Evolutionary conservation across 2,329 filamentous ascomycete genomes (phyloP).

Genomic region (Claviceps paspali): DNA sequence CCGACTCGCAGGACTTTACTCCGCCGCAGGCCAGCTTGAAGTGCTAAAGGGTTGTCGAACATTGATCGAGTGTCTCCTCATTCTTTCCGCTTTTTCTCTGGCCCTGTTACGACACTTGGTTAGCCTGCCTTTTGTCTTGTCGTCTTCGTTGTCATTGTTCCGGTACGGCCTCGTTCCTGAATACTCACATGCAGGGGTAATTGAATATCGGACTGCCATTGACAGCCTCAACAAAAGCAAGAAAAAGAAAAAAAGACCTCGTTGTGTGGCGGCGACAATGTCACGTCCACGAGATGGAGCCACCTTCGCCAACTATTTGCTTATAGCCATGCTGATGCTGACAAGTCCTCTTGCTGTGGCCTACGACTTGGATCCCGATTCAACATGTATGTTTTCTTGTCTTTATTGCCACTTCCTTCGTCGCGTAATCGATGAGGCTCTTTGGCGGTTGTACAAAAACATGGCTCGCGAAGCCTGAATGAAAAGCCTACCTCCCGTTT

Average conservation of each 20-base stretch:
- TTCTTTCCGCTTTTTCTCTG: not conserved
- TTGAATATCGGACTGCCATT: not conserved
- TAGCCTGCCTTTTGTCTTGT: not conserved
- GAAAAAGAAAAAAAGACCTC: not conserved
- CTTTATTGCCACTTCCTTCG: not conserved
- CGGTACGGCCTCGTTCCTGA: not conserved
- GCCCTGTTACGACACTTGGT: not conserved
- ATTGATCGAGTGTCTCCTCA: no score
- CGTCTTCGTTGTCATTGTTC: not conserved
- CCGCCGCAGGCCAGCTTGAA: not conserved
- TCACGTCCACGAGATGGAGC: not conserved
- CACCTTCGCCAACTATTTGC: not conserved
- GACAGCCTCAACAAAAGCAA: not conserved
- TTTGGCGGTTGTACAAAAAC: no score
- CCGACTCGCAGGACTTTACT: not conserved
- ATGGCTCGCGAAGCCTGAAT: no score
- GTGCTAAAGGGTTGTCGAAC: no score
- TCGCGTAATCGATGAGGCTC: no score
- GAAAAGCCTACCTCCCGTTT: not conserved
- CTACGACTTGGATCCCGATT: slow-evolving; percentile 23
- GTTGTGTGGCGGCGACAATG: not conserved
- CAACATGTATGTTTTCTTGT: slow-evolving; percentile 15
- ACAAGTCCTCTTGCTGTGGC: slow-evolving; percentile 13
- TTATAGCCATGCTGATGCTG: not conserved
- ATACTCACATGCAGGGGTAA: not conserved